Evolutionary conservation across 2,329 filamentous ascomycete genomes (phyloP).

Genomic region (Diaporthe citriasiana): DNA sequence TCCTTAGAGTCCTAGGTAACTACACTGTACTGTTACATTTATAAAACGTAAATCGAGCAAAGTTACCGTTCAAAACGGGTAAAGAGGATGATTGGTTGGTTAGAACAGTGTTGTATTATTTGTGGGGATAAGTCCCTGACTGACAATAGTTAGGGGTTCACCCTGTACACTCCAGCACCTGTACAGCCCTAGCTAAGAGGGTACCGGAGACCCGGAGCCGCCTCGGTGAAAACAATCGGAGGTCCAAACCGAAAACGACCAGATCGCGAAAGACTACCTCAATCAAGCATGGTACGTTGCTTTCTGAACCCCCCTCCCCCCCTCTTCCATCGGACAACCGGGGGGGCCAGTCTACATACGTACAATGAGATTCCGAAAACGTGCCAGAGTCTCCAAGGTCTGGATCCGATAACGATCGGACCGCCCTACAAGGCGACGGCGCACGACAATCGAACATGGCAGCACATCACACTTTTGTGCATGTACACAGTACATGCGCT

Average conservation of each 20-base stretch:
- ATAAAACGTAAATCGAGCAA: no score
- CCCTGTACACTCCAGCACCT: no score
- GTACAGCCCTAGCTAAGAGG: conserved; percentile 4
- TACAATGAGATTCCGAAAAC: conserved; percentile 10
- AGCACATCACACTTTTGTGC: conserved; percentile 5
- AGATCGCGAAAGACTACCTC: conserved; percentile 20
- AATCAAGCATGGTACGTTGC: conserved; percentile 14
- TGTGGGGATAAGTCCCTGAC: no score
- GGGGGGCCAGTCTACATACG: background rate
- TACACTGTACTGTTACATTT: no score
- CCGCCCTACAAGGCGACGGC: conserved; percentile 27
- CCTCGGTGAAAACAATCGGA: conserved; percentile 8
- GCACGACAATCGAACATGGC: background rate
- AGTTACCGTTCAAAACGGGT: no score
- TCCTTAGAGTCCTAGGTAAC: no score
- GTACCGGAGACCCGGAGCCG: conserved; percentile 6
- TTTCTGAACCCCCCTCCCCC: background rate
- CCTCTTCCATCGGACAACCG: conserved; percentile 10
- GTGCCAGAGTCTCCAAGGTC: conserved; percentile 26
- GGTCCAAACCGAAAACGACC: conserved; percentile 26
- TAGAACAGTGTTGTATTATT: no score
- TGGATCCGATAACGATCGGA: conserved; percentile 33
- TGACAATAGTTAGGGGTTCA: no score
- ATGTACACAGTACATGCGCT: conserved; percentile 15
- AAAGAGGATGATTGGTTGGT: no score